Base-by-base conservation (phyloP, 139 green algal genomes). In the Mesotaenium endlicherianum region DNA sequence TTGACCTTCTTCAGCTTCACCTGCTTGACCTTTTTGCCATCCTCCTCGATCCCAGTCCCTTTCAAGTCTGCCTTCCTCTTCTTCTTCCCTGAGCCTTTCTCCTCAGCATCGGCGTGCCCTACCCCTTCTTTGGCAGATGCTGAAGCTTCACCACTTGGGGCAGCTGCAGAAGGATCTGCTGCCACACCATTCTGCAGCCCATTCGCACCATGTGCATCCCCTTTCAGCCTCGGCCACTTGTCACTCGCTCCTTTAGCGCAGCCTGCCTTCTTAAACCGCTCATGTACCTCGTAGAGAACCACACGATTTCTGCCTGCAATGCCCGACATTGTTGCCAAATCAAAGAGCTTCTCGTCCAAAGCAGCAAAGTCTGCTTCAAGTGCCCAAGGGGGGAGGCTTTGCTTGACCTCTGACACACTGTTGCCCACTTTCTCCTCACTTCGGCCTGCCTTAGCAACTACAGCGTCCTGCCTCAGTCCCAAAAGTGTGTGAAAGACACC, bases 201-300 rank as follows among this genome's bases (percentile, higher is more conserved):
- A n/a, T n/a, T n/a, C n/a, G n/a, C n/a, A n/a, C n/a, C n/a, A n/a
- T n/a, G n/a, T n/a, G n/a, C n/a, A n/a, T n/a, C n/a, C n/a, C n/a
- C n/a, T n/a, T n/a, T n/a, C n/a, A n/a, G n/a, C n/a, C n/a, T n/a
- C n/a, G n/a, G n/a, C n/a, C n/a, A n/a, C n/a, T n/a, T n/a, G n/a
- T n/a, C n/a, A n/a, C n/a, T n/a, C n/a, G n/a, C n/a, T n/a, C n/a
- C n/a, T n/a, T n/a, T n/a, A n/a, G n/a, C n/a, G n/a, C n/a, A n/a
- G n/a, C n/a, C n/a, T n/a, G n/a, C n/a, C n/a, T n/a, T n/a, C n/a
- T n/a, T n/a, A n/a, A n/a, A 67, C 20, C 17, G 11, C 42, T 69
- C 31, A 36, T 78, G 70, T 5, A 78, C 26, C 26, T 58, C 8
- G 20, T 78, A 78, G 8, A 78, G 70, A 31, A 64, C n/a, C n/a